Evolutionary conservation across 495 filamentous ascomycete species (phyloP).

Genomic region (Glonium stellatum): DNA sequence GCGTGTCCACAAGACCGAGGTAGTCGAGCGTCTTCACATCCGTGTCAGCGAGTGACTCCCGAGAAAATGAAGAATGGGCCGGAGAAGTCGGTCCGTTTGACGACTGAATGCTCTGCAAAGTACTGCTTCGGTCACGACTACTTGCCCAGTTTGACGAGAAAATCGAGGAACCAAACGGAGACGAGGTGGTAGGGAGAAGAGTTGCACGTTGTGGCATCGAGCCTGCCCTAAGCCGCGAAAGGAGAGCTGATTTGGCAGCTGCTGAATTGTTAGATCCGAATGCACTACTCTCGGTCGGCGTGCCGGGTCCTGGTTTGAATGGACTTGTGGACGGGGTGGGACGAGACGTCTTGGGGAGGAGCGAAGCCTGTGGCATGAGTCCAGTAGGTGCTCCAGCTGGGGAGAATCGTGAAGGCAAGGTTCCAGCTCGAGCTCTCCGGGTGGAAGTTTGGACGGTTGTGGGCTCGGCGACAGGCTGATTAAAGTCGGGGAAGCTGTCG

Average conservation of each 20-base stretch:
- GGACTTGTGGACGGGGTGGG: constrained; percentile 88
- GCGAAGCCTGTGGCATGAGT: constrained; percentile 54
- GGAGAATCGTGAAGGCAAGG: constrained; percentile 89
- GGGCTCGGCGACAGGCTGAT: constrained; percentile 48
- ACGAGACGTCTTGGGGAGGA: constrained; percentile 74
- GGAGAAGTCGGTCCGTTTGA: constrained; percentile 88
- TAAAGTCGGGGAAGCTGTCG: constrained; percentile 89
- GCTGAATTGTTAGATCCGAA: constrained; percentile 35
- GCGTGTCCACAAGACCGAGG: constrained; percentile 88
- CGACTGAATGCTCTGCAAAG: constrained; percentile 76
- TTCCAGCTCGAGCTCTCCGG: constrained; percentile 80
- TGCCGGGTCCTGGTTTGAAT: constrained; percentile 71
- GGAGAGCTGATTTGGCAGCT: constrained; percentile 56
- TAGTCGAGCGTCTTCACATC: constrained; percentile 96
- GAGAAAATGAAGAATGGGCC: constrained; percentile 79
- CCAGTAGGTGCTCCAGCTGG: constrained; percentile 41
- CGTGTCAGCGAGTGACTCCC: constrained; percentile 76
- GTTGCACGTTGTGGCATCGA: constrained; percentile 88
- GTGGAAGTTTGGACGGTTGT: constrained; percentile 48
- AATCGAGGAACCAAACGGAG: constrained; percentile 80
- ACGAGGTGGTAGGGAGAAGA: constrained; percentile 48
- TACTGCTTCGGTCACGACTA: constrained; percentile 70
- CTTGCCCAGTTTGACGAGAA: constrained; percentile 82
- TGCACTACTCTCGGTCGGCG: constrained; percentile 50
- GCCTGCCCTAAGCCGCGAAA: constrained; percentile 85